Evolutionary conservation across 2,329 filamentous ascomycete genomes (phyloP).

Genomic region (Alternaria arbusti): DNA sequence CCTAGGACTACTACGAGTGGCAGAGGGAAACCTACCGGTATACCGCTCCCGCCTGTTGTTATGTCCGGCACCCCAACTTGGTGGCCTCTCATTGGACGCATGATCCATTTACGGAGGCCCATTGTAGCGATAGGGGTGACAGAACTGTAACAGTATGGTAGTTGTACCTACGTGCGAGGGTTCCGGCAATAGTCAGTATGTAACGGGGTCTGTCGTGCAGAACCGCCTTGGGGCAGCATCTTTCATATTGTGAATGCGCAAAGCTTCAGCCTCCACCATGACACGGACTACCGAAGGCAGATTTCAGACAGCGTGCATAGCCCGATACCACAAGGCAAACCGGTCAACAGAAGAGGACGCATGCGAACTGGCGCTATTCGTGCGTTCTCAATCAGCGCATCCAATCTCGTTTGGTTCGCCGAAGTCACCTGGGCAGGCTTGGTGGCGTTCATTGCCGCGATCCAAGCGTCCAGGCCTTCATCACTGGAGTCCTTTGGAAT

Average conservation of each 20-base stretch:
- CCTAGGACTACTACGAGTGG: background rate
- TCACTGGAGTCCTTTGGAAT: background rate
- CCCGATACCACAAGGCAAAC: constrained; percentile 10
- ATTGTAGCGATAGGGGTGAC: constrained; percentile 6
- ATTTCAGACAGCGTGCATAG: constrained; percentile 6
- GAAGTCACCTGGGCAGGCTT: constrained; percentile 4
- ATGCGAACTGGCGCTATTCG: constrained; percentile 1
- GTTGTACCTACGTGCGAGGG: background rate
- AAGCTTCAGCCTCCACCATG: constrained; percentile 28
- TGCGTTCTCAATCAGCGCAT: background rate
- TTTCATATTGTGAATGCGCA: constrained; percentile 16
- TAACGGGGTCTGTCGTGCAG: constrained; percentile 3
- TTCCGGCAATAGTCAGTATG: background rate
- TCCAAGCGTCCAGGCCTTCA: constrained; percentile 2
- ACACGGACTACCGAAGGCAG: background rate
- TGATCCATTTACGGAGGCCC: constrained; percentile 42
- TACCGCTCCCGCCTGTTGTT: constrained; percentile 39
- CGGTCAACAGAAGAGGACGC: constrained; percentile 19
- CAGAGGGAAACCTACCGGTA: constrained; percentile 31
- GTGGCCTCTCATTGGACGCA: constrained; percentile 38
- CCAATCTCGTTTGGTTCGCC: background rate
- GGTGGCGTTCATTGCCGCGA: constrained; percentile 11
- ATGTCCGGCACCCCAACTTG: constrained; percentile 40
- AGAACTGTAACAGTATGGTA: background rate
- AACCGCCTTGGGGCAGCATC: constrained; percentile 8